A percentile compares a stretch with the other conserved stretches of the same genome.
Evolutionary conservation across 768 basidiomycete species (phyloP).

Genomic region (Auricularia heimuer): DNA sequence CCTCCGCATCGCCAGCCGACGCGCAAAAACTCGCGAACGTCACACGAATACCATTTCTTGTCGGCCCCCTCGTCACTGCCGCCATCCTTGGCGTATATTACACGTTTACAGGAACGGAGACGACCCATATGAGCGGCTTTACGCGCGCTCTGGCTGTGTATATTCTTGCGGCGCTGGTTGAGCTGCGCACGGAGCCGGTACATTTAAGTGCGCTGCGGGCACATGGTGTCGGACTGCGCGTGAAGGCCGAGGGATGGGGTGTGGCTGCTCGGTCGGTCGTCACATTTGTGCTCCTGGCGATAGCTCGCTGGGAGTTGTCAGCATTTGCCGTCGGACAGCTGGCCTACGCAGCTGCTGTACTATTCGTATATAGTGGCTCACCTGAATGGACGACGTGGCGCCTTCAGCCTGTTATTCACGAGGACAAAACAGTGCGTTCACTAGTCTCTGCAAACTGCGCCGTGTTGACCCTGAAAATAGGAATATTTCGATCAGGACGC

Average conservation of each 20-base stretch:
- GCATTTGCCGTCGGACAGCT: conserved; percentile 85
- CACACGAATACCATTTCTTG: conserved; percentile 51
- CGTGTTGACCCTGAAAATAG: background rate
- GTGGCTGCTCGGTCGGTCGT: conserved; percentile 62
- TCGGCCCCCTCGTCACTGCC: conserved; percentile 53
- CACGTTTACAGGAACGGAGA: conserved; percentile 41
- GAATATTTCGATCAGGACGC: conserved; percentile 36
- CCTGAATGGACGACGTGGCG: conserved; percentile 12
- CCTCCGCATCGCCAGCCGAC: background rate
- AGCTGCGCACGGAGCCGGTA: conserved; percentile 76
- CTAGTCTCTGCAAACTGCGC: too few relatives aligned
- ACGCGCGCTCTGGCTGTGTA: conserved; percentile 52
- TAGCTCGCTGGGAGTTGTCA: conserved; percentile 40
- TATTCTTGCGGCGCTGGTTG: conserved; percentile 60
- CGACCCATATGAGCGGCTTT: conserved; percentile 47
- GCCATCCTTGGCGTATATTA: conserved; percentile 43
- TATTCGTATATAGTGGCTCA: conserved; percentile 42
- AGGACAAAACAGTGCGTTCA: conserved; percentile 1
- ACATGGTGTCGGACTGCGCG: conserved; percentile 62
- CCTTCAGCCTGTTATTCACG: background rate
- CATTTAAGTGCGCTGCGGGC: conserved; percentile 67
- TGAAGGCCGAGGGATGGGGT: conserved; percentile 78
- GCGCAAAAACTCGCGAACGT: conserved; percentile 32
- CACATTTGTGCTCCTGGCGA: conserved; percentile 58
- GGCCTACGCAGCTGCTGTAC: conserved; percentile 52